A percentile compares a stretch with the other conserved stretches of the same genome.
phyloP scores from a whole-genome alignment of 306 rosid species.

The Rosa multiflora region DNA sequence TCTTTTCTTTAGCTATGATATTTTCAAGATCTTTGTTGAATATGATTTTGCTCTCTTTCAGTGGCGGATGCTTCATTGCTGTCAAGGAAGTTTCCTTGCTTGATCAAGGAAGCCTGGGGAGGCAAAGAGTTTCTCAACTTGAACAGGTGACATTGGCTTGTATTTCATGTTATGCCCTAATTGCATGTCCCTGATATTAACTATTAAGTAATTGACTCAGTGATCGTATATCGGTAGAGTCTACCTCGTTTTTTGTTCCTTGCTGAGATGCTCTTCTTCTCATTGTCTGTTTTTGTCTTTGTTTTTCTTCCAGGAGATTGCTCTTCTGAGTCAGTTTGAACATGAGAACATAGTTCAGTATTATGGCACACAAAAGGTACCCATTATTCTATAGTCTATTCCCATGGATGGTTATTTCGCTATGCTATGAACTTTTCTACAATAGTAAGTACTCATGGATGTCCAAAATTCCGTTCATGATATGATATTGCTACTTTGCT shows the following conservation, averaged over 20 bases:
- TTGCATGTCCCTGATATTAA: conserved; percentile 19
- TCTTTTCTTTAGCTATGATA: neutral
- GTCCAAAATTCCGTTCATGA: neutral
- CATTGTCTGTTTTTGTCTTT: conserved; percentile 23
- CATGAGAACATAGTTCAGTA: conserved; percentile 94
- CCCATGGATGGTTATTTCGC: neutral
- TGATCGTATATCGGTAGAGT: conserved; percentile 10
- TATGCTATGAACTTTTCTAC: neutral
- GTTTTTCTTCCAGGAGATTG: conserved; percentile 68
- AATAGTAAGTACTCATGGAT: neutral
- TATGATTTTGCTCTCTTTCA: conserved; percentile 23
- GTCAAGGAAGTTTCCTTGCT: conserved; percentile 96
- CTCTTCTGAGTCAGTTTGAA: conserved; percentile 84
- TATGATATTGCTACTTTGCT: neutral
- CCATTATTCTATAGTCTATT: conserved; percentile 11
- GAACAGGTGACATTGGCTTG: too few relatives aligned
- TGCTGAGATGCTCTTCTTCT: conserved; percentile 24
- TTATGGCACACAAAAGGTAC: conserved; percentile 81
- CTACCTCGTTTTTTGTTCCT: conserved; percentile 22
- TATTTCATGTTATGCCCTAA: neutral
- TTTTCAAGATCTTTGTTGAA: conserved; percentile 21
- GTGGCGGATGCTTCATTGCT: conserved; percentile 78
- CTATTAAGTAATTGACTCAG: conserved; percentile 16
- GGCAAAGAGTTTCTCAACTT: too few relatives aligned
- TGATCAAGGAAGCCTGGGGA: conserved; percentile 58